Evolutionary conservation across 768 basidiomycete species (phyloP).

Genomic region (Boletus huronensis): DNA sequence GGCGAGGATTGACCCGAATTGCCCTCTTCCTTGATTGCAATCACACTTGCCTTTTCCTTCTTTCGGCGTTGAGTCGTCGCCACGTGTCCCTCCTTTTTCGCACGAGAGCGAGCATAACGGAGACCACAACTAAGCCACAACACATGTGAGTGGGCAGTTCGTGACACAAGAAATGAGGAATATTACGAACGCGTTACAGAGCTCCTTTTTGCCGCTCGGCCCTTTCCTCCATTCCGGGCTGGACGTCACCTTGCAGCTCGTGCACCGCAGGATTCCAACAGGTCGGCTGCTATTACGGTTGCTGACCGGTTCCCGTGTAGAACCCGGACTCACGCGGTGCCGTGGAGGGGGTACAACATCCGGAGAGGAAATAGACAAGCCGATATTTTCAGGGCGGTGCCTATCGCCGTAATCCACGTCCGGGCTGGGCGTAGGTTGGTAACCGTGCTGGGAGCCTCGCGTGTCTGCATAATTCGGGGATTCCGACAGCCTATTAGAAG

Average conservation of each 20-base stretch:
- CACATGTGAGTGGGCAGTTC: slow-evolving; percentile 21
- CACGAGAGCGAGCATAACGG: slow-evolving; percentile 81
- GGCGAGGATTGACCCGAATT: slow-evolving; percentile 27
- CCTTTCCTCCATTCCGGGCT: slow-evolving; percentile 94
- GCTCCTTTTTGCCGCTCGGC: slow-evolving; percentile 84
- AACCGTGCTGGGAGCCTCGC: slow-evolving; percentile 35
- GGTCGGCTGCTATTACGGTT: slow-evolving; percentile 58
- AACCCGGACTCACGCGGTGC: slow-evolving; percentile 52
- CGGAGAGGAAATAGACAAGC: slow-evolving; percentile 25
- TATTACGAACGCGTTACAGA: slow-evolving; percentile 83
- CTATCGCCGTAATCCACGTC: slow-evolving; percentile 37
- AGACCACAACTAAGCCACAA: slow-evolving; percentile 64
- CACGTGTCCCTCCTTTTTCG: slow-evolving; percentile 77
- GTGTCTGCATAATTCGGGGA: slow-evolving; percentile 26
- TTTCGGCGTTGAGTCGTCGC: slow-evolving; percentile 54
- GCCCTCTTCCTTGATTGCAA: slow-evolving; percentile 26
- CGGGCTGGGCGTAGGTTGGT: slow-evolving; percentile 38
- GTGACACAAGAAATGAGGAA: slow-evolving; percentile 12
- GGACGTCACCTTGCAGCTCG: slow-evolving; percentile 74
- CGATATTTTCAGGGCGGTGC: slow-evolving; percentile 30
- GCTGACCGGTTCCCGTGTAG: slow-evolving; percentile 44
- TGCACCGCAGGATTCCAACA: slow-evolving; percentile 66
- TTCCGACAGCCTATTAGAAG: slow-evolving; percentile 41
- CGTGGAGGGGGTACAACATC: slow-evolving; percentile 56
- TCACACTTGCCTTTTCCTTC: slow-evolving; percentile 46